Evolutionary conservation across 805 yeast genomes (phyloP).

Genomic region (Wickerhamomyces xylosicus): DNA sequence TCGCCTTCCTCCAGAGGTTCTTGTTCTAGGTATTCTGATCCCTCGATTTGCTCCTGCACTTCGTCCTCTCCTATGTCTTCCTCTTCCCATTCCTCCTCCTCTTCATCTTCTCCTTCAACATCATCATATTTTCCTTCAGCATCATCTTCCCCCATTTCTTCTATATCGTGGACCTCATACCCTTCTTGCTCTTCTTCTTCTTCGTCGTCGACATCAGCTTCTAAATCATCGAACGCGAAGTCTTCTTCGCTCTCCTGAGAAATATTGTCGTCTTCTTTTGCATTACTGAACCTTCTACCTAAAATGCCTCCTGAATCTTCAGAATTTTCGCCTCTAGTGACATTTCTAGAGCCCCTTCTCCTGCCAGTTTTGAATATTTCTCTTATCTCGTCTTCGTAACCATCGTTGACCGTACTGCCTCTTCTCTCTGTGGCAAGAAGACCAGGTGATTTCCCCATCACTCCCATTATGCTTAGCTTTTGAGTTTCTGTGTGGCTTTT

Average conservation of each 20-base stretch:
- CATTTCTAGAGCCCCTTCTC: background rate
- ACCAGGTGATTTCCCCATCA: constrained; percentile 14
- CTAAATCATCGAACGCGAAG: constrained; percentile 1
- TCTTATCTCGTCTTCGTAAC: constrained; percentile 6
- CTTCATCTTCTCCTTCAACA: constrained; percentile 4
- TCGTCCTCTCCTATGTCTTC: constrained; percentile 3
- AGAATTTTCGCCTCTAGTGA: background rate
- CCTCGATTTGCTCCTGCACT: too few relatives aligned
- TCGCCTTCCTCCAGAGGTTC: constrained; percentile 5
- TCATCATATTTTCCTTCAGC: background rate
- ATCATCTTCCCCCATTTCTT: background rate
- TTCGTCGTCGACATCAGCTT: constrained; percentile 3
- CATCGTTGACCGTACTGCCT: background rate
- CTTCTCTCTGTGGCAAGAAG: constrained; percentile 3
- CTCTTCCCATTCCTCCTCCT: constrained; percentile 1
- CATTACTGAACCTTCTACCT: constrained; percentile 3
- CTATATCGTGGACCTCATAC: constrained; percentile 1
- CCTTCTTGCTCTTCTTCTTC: constrained; percentile 6
- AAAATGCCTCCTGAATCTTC: constrained; percentile 1
- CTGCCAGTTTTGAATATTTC: constrained; percentile 1
- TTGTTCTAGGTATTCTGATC: too few relatives aligned
- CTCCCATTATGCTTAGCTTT: constrained; percentile 4
- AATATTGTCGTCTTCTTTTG: constrained; percentile 6
- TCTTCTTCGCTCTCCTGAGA: constrained; percentile 11
- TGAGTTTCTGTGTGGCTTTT: background rate